Conservation (phyloP, 176 grass and related monocot genomes). For the Tillandsia leiboldiana region DNA sequence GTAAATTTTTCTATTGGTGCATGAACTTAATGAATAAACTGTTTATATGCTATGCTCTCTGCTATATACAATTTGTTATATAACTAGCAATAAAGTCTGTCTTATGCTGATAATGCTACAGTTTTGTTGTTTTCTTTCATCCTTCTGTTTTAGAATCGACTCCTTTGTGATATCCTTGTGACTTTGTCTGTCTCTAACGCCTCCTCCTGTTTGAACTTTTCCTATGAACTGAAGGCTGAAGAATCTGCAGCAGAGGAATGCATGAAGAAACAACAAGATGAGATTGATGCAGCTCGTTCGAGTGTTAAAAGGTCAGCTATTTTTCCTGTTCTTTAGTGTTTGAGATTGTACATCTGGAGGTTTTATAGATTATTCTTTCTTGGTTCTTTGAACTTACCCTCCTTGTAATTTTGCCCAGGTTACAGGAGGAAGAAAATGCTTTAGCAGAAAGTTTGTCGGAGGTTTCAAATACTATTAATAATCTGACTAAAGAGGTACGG, state of each 20-base stretch:
- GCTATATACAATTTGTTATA: no score
- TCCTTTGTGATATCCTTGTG: background rate
- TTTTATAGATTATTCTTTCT: slow-evolving; percentile 10
- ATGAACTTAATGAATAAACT: background rate
- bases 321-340: background rate
- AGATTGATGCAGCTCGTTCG: slow-evolving; percentile 37
- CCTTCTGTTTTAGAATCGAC: background rate
- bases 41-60: background rate
- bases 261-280: slow-evolving; percentile 40
- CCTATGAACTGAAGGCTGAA: slow-evolving; percentile 52
- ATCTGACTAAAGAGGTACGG: slow-evolving; percentile 52
- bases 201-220: slow-evolving; percentile 25
- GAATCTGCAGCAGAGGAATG: slow-evolving; percentile 47
- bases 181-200: slow-evolving; percentile 8
- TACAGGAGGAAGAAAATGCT: slow-evolving; percentile 52
- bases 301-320: slow-evolving; percentile 49
- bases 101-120: no score
- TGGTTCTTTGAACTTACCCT: slow-evolving; percentile 15
- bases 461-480: slow-evolving; percentile 33
- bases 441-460: slow-evolving; percentile 33
- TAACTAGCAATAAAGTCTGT: no score
- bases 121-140: background rate
- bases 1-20: background rate
- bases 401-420: slow-evolving; percentile 29
- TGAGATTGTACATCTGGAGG: background rate